Evolutionary conservation across 2,329 filamentous ascomycete genomes (phyloP).

Genomic region (Penicillium freii): DNA sequence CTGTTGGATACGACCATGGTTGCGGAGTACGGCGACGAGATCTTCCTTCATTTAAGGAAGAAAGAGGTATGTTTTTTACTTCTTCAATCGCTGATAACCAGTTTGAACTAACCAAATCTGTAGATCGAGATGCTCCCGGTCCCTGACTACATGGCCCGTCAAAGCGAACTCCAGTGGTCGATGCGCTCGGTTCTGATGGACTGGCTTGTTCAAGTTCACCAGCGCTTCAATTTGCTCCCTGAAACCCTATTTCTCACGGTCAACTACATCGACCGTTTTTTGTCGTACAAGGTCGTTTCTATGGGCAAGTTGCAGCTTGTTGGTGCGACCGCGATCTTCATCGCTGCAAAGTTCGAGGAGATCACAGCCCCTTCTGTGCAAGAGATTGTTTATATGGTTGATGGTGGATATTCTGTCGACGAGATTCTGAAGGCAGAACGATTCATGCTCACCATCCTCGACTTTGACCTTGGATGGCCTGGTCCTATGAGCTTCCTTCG

Average conservation of each 20-base stretch:
- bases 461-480: constrained; percentile 96
- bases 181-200: constrained; percentile 98
- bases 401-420: constrained; percentile 80
- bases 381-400: constrained; percentile 98
- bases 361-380: constrained; percentile 94
- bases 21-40: constrained; percentile 92
- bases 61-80: constrained; percentile 67
- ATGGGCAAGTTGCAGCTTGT: constrained; percentile 93
- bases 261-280: constrained; percentile 96
- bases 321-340: constrained; percentile 90
- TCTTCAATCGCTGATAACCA: not conserved
- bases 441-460: constrained; percentile 96
- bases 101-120: constrained; percentile 11
- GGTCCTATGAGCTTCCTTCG: constrained; percentile 98
- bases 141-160: constrained; percentile 92
- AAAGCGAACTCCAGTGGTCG: constrained; percentile 97
- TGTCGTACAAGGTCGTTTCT: constrained; percentile 91
- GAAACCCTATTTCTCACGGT: constrained; percentile 93
- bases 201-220: constrained; percentile 95
- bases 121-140: constrained; percentile 80
- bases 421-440: constrained; percentile 96
- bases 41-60: constrained; percentile 85
- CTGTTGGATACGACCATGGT: constrained; percentile 96
- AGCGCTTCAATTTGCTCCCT: constrained; percentile 83
- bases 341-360: constrained; percentile 97